Evolutionary conservation across 352 stramenopile genomes (phyloP).

Genomic region (Phytophthora melonis): DNA sequence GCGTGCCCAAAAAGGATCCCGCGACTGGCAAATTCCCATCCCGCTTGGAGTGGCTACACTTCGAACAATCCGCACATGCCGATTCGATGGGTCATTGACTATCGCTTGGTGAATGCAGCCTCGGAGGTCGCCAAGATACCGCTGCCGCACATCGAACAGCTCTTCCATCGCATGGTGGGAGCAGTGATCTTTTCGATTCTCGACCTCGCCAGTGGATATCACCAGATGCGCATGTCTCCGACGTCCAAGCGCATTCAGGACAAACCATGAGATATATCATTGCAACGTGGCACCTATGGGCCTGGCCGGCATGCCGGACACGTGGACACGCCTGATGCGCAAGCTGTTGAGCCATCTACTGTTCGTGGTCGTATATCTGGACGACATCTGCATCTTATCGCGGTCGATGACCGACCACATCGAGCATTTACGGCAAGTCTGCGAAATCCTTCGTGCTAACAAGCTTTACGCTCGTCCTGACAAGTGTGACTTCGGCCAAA

Average conservation of each 20-base stretch:
- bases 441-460: background rate
- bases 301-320: background rate
- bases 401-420: background rate
- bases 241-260: background rate
- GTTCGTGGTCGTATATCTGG: background rate
- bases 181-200: no score
- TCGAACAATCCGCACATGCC: background rate
- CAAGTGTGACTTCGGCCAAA: no score
- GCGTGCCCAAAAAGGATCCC: background rate
- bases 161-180: no score
- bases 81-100: no score
- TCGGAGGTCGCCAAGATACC: no score
- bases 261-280: background rate
- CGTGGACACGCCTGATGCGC: background rate
- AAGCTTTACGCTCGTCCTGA: background rate
- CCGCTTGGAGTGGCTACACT: background rate
- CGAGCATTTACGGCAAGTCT: background rate
- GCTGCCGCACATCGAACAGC: no score
- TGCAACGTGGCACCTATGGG: background rate
- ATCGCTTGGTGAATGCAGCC: background rate
- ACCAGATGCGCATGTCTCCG: no score
- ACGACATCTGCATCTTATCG: background rate
- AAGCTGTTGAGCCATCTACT: background rate
- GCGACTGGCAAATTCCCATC: background rate
- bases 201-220: no score